Conservation (phyloP, 2,329 filamentous ascomycete genomes). For the Aspergillus novoparasiticus region DNA sequence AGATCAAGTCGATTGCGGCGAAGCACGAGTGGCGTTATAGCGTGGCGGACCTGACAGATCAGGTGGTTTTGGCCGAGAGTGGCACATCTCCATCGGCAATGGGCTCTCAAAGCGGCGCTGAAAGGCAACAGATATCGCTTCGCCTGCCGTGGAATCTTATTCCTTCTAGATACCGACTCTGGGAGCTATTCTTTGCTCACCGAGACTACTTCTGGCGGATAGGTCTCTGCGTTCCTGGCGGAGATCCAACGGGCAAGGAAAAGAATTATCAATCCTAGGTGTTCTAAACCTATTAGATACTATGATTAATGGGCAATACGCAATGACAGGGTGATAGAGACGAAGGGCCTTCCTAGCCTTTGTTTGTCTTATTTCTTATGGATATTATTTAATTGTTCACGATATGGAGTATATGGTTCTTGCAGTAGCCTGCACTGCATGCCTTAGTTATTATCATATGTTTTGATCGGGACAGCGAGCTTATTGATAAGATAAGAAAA, state of each 20-base stretch:
- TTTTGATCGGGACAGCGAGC: background rate
- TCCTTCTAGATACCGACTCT: constrained; percentile 70
- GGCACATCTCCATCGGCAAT: background rate
- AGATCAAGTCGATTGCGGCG: background rate
- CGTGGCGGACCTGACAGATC: background rate
- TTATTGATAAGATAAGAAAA: background rate
- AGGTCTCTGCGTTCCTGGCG: constrained; percentile 83
- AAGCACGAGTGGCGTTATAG: background rate
- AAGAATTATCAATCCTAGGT: background rate
- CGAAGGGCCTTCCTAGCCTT: background rate
- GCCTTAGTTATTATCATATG: background rate
- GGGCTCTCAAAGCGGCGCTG: background rate
- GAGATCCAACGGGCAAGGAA: constrained; percentile 41
- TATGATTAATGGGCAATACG: background rate
- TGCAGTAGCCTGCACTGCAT: background rate
- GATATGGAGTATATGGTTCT: background rate
- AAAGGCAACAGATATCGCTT: constrained; percentile 13
- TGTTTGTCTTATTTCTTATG: background rate
- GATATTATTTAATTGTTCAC: background rate
- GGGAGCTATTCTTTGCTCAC: constrained; percentile 91
- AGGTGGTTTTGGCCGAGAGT: background rate
- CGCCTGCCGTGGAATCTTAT: constrained; percentile 26
- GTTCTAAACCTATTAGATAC: background rate
- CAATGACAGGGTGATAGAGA: background rate
- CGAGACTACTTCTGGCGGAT: constrained; percentile 96